Conservation (phyloP, 2,329 filamentous ascomycete genomes). For the Xenosphaeropsis pyriputrescens region DNA sequence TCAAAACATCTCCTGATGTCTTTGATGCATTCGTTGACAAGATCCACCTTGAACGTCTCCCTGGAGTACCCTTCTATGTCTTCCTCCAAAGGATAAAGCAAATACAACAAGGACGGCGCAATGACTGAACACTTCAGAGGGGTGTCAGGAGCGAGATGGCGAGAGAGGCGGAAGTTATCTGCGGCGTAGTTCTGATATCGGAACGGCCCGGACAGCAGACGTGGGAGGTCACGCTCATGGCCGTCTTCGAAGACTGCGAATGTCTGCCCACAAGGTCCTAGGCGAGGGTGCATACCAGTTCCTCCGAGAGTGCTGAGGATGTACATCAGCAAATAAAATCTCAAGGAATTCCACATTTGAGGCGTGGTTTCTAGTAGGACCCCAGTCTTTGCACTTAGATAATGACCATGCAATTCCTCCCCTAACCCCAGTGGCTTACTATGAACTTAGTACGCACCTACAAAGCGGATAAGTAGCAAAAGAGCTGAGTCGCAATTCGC, state of each 20-base stretch:
- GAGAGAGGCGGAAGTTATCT: constrained; percentile 15
- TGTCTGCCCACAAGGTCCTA: constrained; percentile 17
- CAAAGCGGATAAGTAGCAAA: constrained; percentile 19
- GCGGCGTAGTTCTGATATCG: constrained; percentile 17
- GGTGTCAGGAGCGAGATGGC: constrained; percentile 8
- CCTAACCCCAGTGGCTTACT: no score
- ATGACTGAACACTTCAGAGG: constrained; percentile 18
- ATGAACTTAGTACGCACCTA: constrained; percentile 2
- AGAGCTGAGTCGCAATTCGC: constrained; percentile 16
- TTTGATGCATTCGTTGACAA: constrained; percentile 19
- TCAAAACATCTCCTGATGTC: constrained; percentile 19
- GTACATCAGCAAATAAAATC: no score
- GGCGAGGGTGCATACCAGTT: constrained; percentile 14
- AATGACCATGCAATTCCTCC: no score
- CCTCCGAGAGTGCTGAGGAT: constrained; percentile 15
- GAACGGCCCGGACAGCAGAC: constrained; percentile 14
- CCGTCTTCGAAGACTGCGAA: constrained; percentile 19
- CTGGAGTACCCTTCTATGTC: constrained; percentile 15
- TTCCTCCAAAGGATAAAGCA: constrained; percentile 17
- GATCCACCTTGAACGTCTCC: constrained; percentile 15
- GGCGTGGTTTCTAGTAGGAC: no score
- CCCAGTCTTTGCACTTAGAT: no score
- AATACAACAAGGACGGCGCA: constrained; percentile 18
- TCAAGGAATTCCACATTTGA: no score
- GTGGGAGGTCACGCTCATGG: constrained; percentile 16